Percentiles rank a stretch among this genome's conserved stretches.
Evolutionary conservation across 768 basidiomycete genomes (phyloP).

Genomic region (Rhodosporidiobolus sp.): DNA sequence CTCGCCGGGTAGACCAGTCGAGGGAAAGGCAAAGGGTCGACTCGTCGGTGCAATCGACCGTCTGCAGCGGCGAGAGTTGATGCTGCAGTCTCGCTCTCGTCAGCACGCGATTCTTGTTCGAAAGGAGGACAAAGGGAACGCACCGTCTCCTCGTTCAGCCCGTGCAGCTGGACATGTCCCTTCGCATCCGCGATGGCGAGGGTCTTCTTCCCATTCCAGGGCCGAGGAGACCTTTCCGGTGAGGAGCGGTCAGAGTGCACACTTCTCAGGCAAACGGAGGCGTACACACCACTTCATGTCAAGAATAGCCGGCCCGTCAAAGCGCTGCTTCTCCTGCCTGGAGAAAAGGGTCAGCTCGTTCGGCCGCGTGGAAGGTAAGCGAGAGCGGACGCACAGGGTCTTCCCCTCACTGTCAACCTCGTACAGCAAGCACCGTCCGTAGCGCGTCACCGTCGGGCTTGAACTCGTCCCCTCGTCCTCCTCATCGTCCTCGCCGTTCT

Average conservation of each 20-base stretch:
- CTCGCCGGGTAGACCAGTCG: conserved; percentile 80
- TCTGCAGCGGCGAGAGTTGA: conserved; percentile 33
- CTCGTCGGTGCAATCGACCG: conserved; percentile 50
- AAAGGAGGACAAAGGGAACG: conserved; percentile 30
- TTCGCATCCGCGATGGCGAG: conserved; percentile 81
- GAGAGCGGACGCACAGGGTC: conserved; percentile 31
- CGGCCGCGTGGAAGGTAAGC: neutral
- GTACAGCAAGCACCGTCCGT: conserved; percentile 41
- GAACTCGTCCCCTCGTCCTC: neutral
- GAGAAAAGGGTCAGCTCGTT: neutral
- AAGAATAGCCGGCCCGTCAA: conserved; percentile 73
- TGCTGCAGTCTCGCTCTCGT: conserved; percentile 13
- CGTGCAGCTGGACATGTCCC: conserved; percentile 67
- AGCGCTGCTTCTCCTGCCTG: conserved; percentile 61
- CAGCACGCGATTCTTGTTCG: neutral
- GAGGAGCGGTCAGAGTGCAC: conserved; percentile 9
- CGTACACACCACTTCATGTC: conserved; percentile 85
- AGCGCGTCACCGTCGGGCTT: conserved; percentile 33
- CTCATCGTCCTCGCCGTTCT: conserved; percentile 38
- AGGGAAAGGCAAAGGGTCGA: conserved; percentile 79
- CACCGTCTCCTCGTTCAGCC: conserved; percentile 59
- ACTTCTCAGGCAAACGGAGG: conserved; percentile 7
- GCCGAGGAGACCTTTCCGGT: conserved; percentile 22
- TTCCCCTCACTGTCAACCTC: conserved; percentile 34
- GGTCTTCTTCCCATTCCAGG: conserved; percentile 43